phyloP scores from a whole-genome alignment of 2,329 filamentous ascomycete genomes.

The Ophiocordyceps unilateralis region DNA sequence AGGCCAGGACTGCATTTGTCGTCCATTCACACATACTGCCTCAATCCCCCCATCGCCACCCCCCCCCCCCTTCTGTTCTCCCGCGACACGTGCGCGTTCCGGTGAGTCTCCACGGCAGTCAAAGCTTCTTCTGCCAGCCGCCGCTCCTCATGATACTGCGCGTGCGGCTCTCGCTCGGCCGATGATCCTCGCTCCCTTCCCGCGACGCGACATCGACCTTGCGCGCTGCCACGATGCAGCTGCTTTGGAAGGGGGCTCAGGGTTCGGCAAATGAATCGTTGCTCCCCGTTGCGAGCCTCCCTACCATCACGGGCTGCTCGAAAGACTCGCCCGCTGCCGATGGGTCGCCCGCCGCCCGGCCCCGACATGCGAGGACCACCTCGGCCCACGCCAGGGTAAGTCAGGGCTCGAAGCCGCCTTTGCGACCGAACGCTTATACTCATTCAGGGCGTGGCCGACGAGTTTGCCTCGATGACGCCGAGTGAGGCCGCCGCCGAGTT shows the following conservation, averaged over 20 bases:
- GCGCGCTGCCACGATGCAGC: conserved; percentile 15
- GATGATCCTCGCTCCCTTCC: conserved; percentile 5
- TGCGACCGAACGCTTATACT: not conserved
- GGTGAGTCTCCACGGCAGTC: not conserved
- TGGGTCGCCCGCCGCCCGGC: conserved; percentile 9
- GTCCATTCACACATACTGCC: not conserved
- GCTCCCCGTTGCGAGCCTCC: conserved; percentile 17
- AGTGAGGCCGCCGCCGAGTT: conserved; percentile 63
- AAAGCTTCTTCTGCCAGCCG: not conserved
- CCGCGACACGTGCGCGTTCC: not conserved
- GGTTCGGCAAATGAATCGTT: conserved; percentile 14
- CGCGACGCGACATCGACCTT: conserved; percentile 5
- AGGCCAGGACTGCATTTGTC: too few species aligned
- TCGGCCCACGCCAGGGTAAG: conserved; percentile 38
- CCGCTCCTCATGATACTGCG: conserved; percentile 8
- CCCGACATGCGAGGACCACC: conserved; percentile 28
- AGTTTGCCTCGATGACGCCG: conserved; percentile 51
- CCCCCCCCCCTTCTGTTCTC: not conserved
- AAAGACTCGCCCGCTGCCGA: conserved; percentile 10
- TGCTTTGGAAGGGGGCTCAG: conserved; percentile 18
- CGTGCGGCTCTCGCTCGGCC: conserved; percentile 5
- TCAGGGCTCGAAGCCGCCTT: not conserved
- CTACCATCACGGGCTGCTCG: conserved; percentile 14
- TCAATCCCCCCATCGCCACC: not conserved
- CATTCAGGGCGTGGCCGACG: conserved; percentile 35